Conservation (phyloP, 345 rosid genomes). For the Excoecaria agallocha region DNA sequence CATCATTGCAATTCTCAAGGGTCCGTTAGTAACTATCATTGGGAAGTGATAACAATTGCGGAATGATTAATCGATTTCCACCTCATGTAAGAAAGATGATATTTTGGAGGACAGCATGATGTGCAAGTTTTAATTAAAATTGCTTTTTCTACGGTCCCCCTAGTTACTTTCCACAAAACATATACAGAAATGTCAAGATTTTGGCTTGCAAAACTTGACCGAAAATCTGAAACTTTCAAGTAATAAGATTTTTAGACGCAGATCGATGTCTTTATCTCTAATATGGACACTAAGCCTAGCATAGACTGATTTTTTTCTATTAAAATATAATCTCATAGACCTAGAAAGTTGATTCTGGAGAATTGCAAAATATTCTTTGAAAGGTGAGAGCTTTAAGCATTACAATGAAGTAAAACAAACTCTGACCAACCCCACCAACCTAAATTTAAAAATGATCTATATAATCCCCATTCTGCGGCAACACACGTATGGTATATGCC, state of each 20-base stretch:
- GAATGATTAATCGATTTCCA: slow-evolving; percentile 14
- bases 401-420: slow-evolving; percentile 1
- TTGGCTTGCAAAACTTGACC: slow-evolving; percentile 8
- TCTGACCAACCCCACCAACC: slow-evolving; percentile 23
- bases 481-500: neutral
- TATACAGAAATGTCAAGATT: slow-evolving; percentile 4
- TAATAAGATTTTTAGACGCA: neutral
- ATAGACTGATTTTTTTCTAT: neutral
- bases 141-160: slow-evolving; percentile 9
- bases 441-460: slow-evolving; percentile 2
- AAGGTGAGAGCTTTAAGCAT: slow-evolving; percentile 1
- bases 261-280: slow-evolving; percentile 11
- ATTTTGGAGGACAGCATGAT: neutral
- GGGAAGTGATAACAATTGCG: slow-evolving; percentile 3
- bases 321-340: neutral
- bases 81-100: slow-evolving; percentile 18
- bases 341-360: slow-evolving; percentile 1
- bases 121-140: neutral
- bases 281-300: slow-evolving; percentile 1
- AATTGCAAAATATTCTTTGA: neutral
- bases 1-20: neutral
- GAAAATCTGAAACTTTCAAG: neutral
- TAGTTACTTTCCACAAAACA: neutral
- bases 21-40: slow-evolving; percentile 12
- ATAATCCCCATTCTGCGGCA: neutral